Conservation (phyloP, 2,329 filamentous ascomycete genomes). For the Rhynchosporium secalis region DNA sequence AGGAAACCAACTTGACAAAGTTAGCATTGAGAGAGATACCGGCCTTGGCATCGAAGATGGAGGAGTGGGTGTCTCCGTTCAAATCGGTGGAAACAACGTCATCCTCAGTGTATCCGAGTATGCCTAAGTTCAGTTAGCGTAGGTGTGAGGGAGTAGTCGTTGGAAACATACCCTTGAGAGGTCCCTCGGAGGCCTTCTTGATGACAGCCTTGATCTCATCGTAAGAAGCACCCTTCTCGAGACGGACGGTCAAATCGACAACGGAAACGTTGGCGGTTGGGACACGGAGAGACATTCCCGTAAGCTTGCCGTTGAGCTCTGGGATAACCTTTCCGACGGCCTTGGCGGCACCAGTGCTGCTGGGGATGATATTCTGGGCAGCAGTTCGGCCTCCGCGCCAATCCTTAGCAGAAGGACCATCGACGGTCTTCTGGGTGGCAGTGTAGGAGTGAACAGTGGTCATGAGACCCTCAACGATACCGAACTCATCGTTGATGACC, state of each 20-base stretch:
- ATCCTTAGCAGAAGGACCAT: conserved; percentile 97
- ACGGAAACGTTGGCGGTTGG: conserved; percentile 98
- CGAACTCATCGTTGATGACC: conserved; percentile 98
- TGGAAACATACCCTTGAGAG: conserved; percentile 73
- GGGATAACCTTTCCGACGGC: conserved; percentile 99
- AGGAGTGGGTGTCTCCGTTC: conserved; percentile 89
- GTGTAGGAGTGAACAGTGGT: conserved; percentile 99
- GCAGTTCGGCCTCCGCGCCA: conserved; percentile 99
- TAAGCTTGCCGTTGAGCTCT: conserved; percentile 97
- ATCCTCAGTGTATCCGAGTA: conserved; percentile 95
- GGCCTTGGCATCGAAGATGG: conserved; percentile 99
- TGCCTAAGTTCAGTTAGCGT: conserved; percentile 48
- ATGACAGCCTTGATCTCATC: conserved; percentile 91
- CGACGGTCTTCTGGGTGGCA: conserved; percentile 98
- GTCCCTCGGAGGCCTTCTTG: conserved; percentile 81
- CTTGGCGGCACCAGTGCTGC: conserved; percentile 99
- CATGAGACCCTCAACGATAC: conserved; percentile 98
- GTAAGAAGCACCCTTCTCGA: conserved; percentile 86
- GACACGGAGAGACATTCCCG: conserved; percentile 99
- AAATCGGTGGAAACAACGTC: conserved; percentile 92
- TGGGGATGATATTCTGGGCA: conserved; percentile 99
- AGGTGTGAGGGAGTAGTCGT: neutral
- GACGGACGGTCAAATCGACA: conserved; percentile 91
- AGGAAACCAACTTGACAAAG: conserved; percentile 94
- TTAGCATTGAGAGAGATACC: conserved; percentile 98